Conservation (phyloP, 495 filamentous ascomycete species). For the Aspergillus incahuasiensis region DNA sequence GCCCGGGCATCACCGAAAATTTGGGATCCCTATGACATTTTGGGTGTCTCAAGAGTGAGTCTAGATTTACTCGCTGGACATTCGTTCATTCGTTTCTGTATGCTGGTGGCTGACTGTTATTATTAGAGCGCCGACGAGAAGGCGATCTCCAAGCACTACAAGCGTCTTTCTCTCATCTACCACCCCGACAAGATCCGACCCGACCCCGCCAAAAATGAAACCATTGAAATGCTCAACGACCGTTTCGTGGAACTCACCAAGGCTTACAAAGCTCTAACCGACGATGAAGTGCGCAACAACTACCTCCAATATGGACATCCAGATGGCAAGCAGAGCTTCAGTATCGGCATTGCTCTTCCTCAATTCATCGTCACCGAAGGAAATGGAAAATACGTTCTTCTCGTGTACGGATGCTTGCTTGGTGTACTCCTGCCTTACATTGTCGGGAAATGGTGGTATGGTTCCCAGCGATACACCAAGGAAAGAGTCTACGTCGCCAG, state of each 20-base stretch:
- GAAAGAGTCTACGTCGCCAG: constrained; percentile 88
- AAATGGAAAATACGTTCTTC: constrained; percentile 89
- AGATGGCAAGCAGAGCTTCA: constrained; percentile 95
- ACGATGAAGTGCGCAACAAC: constrained; percentile 95
- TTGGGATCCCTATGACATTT: constrained; percentile 94
- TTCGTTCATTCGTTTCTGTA: too few relatives aligned
- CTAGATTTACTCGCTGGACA: too few relatives aligned
- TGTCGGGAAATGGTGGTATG: constrained; percentile 98
- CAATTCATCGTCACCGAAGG: constrained; percentile 90
- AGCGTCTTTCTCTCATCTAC: constrained; percentile 74
- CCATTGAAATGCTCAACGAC: constrained; percentile 75
- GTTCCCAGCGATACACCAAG: constrained; percentile 83
- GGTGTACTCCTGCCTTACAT: constrained; percentile 89
- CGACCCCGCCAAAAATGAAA: constrained; percentile 83
- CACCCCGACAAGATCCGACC: constrained; percentile 90
- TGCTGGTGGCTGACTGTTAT: constrained; percentile 6
- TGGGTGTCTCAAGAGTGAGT: constrained; percentile 74
- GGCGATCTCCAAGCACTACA: constrained; percentile 85
- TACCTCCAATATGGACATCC: constrained; percentile 93
- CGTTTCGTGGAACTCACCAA: constrained; percentile 92
- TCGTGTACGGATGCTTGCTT: constrained; percentile 80
- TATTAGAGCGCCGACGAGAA: constrained; percentile 74
- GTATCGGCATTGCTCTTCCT: constrained; percentile 94
- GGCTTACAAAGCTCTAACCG: constrained; percentile 94
- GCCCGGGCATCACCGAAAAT: constrained; percentile 68